Evolutionary conservation across 257 asterid genomes (phyloP), one percentile per base, ranked within the genome.

Genomic region (Penstemon barbatus): DNA sequence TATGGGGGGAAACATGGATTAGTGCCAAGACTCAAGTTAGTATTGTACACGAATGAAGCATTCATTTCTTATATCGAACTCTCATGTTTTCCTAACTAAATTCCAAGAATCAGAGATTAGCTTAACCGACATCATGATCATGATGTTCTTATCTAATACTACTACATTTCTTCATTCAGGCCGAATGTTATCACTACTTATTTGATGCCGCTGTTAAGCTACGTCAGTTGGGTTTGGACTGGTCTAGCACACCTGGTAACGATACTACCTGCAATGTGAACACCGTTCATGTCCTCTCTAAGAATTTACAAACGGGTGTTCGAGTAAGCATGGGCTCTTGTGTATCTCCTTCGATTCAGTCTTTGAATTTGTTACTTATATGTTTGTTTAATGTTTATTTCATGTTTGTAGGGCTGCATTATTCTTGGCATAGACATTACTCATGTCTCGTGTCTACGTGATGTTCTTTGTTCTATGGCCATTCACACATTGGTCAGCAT

Each of bases 141-240:
- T 25, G 33, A 25, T 25, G 33, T 25, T 1, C 33, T 25, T 25
- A 25, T 25, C 2, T 25, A 25, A 25, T 25, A 25, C 33, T 25
- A 25, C 33, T 25, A 25, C 2, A 0, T 25, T 53, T 18, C 5
- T 53, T 66, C 38, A 25, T 73, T 57, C 81, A 82, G 87, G 85
- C 90, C 63, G 87, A 85, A 70, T 82, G 90, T 68, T 85, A 82
- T 69, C 90, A 82, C 76, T 80, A 85, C 73, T 83, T 80, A 43
- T 85, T 85, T 72, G 87, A 82, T 77, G 84, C 84, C 61, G 86
- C 87, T n/a, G 75, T 85, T 74, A 80, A 80, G 70, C 90, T 85
- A 44, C 81, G 72, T 64, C 90, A 80, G 51, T 50, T 80, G 57
- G 90, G 90, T 66, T 36, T 85, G 39, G 86, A 82, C 71, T 82